Evolutionary conservation across 75 land plant genomes (phyloP).

Genomic region (Cupressus sempervirens): DNA sequence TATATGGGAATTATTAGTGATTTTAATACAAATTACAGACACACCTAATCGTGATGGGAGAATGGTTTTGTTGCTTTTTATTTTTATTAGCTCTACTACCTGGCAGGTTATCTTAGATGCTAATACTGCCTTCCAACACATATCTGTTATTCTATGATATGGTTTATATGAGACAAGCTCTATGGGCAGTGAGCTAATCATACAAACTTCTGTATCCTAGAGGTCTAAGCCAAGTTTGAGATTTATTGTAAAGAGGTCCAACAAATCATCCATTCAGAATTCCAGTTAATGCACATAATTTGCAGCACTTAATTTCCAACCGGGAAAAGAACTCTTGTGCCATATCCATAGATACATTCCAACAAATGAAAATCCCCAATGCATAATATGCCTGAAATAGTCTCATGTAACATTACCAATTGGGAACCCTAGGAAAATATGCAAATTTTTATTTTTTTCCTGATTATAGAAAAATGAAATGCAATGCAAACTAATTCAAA

Average conservation of each 20-base stretch:
- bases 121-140: not conserved
- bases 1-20: not conserved
- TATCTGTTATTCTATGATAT: not conserved
- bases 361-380: not conserved
- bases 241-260: not conserved
- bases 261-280: not conserved
- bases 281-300: not conserved
- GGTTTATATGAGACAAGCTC: not conserved
- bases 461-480: no score
- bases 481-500: no score
- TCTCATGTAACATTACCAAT: not conserved
- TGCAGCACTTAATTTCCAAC: not conserved
- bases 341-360: not conserved
- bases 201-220: not conserved
- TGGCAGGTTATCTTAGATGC: not conserved
- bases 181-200: not conserved
- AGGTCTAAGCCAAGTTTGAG: not conserved
- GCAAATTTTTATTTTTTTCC: no score
- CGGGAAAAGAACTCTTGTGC: not conserved
- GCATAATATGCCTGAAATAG: not conserved
- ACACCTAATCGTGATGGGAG: not conserved
- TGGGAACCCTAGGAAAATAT: no score
- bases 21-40: not conserved
- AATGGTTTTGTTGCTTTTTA: not conserved
- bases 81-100: not conserved